Conservation (phyloP, 495 filamentous ascomycete genomes). For the Podospora conica region DNA sequence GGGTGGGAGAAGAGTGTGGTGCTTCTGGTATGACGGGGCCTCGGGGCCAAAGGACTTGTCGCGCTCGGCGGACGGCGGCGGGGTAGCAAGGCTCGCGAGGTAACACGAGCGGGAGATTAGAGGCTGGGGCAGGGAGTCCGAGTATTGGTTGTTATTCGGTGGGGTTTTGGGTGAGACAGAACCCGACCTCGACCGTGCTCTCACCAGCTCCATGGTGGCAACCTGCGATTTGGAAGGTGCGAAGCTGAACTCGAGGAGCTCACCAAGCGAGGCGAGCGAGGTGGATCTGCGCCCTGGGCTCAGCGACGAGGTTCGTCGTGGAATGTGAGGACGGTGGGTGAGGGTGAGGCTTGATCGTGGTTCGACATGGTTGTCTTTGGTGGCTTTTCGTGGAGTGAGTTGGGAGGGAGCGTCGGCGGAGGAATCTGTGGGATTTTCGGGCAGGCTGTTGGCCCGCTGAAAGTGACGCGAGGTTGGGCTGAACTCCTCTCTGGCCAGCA, state of each 20-base stretch:
- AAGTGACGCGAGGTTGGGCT: conserved; percentile 13
- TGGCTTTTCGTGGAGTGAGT: not conserved
- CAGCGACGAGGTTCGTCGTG: conserved; percentile 15
- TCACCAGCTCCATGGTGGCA: not conserved
- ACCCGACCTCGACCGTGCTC: conserved; percentile 12
- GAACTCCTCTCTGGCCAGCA: conserved; percentile 40
- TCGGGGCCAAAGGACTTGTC: conserved; percentile 7
- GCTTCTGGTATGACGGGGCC: not conserved
- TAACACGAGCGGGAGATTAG: not conserved
- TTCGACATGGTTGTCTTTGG: not conserved
- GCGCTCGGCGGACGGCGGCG: conserved; percentile 16
- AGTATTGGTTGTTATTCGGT: conserved; percentile 9
- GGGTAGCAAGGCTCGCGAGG: conserved; percentile 5
- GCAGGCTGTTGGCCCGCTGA: conserved; percentile 36
- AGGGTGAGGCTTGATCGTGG: not conserved
- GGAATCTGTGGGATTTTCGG: conserved; percentile 25
- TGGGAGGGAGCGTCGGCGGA: not conserved
- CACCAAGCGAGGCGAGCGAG: conserved; percentile 13
- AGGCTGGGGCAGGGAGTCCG: not conserved
- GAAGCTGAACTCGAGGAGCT: conserved; percentile 23
- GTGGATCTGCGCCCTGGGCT: conserved; percentile 1
- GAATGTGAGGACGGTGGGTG: conserved; percentile 10
- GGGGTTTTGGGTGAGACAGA: conserved; percentile 22
- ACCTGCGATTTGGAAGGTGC: not conserved
- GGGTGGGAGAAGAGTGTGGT: not conserved